phyloP scores from a whole-genome alignment of 495 filamentous ascomycete species.

The Penicillium antarcticum region DNA sequence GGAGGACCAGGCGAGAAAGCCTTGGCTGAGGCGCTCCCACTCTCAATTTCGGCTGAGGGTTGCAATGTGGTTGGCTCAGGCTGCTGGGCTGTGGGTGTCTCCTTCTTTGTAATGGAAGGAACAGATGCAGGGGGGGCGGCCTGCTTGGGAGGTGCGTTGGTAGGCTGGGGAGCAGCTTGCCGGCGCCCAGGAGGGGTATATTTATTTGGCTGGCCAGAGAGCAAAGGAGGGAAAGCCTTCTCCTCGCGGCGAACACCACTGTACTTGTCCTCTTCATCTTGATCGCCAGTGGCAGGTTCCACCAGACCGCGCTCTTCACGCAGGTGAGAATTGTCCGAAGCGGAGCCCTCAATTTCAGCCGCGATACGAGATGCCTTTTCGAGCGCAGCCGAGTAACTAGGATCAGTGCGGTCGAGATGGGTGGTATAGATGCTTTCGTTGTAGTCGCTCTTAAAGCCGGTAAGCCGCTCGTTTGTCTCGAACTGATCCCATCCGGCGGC shows the following conservation, averaged over 20 bases:
- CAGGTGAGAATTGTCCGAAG: conserved; percentile 70
- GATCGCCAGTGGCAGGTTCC: conserved; percentile 60
- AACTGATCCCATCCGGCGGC: conserved; percentile 86
- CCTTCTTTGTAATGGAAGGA: conserved; percentile 19
- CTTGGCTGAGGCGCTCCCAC: conserved; percentile 32
- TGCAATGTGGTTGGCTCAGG: conserved; percentile 18
- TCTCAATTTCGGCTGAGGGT: conserved; percentile 30
- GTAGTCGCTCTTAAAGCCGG: conserved; percentile 82
- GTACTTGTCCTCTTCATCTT: conserved; percentile 94
- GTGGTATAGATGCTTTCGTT: conserved; percentile 96
- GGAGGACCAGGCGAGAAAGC: conserved; percentile 16
- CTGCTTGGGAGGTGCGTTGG: conserved; percentile 64
- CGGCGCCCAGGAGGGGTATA: conserved; percentile 89
- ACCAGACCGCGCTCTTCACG: conserved; percentile 83
- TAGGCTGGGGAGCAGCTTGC: conserved; percentile 64
- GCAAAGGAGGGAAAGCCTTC: conserved; percentile 63
- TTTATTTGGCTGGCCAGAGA: conserved; percentile 62
- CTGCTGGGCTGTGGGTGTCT: conserved; percentile 33
- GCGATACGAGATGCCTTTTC: conserved; percentile 80
- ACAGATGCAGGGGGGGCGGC: conserved; percentile 11
- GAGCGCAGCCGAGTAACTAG: conserved; percentile 70
- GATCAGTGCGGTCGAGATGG: conserved; percentile 75
- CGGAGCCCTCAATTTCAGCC: conserved; percentile 78
- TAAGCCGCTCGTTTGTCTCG: conserved; percentile 79
- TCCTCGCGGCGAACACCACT: conserved; percentile 82